Conservation (phyloP, 345 rosid genomes). For the Syzygium aromaticum region DNA sequence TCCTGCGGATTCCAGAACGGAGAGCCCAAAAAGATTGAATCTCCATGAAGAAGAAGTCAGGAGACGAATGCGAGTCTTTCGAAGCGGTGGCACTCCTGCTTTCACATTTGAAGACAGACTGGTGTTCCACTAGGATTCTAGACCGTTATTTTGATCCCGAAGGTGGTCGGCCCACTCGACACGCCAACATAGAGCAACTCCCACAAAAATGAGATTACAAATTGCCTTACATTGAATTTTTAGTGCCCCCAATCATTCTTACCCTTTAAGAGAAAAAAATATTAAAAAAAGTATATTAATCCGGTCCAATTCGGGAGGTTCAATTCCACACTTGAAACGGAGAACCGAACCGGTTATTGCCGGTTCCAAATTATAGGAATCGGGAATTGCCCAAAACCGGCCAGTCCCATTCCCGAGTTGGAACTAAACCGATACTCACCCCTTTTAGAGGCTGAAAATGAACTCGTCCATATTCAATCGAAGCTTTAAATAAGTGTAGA, state of each 20-base stretch:
- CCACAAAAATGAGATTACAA: neutral
- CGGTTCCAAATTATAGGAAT: accelerated
- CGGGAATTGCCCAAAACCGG: accelerated
- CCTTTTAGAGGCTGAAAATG: neutral
- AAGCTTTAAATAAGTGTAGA: neutral
- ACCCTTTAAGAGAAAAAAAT: neutral
- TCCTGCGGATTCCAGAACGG: accelerated
- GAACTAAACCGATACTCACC: accelerated
- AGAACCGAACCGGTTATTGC: neutral
- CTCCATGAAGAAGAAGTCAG: accelerated
- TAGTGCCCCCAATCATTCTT: neutral
- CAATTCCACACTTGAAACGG: accelerated
- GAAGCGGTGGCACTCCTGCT: no score
- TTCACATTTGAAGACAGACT: neutral
- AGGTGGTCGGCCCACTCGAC: accelerated
- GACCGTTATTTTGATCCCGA: neutral
- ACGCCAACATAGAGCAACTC: neutral
- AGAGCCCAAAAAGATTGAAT: neutral
- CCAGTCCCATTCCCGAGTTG: accelerated
- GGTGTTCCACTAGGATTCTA: neutral
- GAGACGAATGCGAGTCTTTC: neutral
- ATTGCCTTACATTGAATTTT: neutral
- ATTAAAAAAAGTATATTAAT: neutral
- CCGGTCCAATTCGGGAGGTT: accelerated
- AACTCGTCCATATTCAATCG: neutral